phyloP scores from a whole-genome alignment of 2,329 filamentous ascomycete genomes.

The Zymoseptoria crescenta region DNA sequence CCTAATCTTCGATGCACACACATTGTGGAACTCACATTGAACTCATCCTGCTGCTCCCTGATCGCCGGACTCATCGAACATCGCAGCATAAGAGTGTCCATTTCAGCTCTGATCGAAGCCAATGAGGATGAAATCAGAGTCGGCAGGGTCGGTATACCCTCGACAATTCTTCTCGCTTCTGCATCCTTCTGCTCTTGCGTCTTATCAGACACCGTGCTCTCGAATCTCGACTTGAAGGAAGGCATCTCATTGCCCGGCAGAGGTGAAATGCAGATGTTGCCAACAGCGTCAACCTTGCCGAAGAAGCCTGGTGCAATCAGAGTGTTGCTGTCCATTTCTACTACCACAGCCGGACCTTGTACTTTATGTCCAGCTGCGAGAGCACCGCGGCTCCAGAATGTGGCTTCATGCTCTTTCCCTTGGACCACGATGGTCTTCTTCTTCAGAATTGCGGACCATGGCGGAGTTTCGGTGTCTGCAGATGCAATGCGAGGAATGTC shows the following conservation, averaged over 20 bases:
- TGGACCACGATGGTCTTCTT: constrained; percentile 20
- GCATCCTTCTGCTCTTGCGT: constrained; percentile 15
- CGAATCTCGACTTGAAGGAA: constrained; percentile 19
- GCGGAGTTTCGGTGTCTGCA: constrained; percentile 15
- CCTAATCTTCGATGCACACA: not conserved
- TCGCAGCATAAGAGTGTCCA: constrained; percentile 24
- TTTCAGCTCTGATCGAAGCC: constrained; percentile 20
- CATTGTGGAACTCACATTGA: constrained; percentile 12
- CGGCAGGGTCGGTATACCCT: constrained; percentile 20
- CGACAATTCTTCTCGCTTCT: constrained; percentile 18
- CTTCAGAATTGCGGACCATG: constrained; percentile 16
- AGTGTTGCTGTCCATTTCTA: constrained; percentile 23
- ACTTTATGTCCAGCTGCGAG: constrained; percentile 18
- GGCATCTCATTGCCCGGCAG: constrained; percentile 21
- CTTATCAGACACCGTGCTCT: constrained; percentile 15
- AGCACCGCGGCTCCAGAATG: constrained; percentile 19
- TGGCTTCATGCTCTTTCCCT: constrained; percentile 19
- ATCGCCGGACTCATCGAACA: constrained; percentile 24
- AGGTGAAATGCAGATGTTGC: constrained; percentile 22
- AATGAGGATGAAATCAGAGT: constrained; percentile 20
- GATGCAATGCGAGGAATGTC: constrained; percentile 16
- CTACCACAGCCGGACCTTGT: constrained; percentile 19
- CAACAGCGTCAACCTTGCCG: constrained; percentile 17
- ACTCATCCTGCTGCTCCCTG: constrained; percentile 23
- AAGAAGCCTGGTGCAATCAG: constrained; percentile 20